Conservation (phyloP, 2,329 filamentous ascomycete genomes). For the Botrytis fragariae region DNA sequence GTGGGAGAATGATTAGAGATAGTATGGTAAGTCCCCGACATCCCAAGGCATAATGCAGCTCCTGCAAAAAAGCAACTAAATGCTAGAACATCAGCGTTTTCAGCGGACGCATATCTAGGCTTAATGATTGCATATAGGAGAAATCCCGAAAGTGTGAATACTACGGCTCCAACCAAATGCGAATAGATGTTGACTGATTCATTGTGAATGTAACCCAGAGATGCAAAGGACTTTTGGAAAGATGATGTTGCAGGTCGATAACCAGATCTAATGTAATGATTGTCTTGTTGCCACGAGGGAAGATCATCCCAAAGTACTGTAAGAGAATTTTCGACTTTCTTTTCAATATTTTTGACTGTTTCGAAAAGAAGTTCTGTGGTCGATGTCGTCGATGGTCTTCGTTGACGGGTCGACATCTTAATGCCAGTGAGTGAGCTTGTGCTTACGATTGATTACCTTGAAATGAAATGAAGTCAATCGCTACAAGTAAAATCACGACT, state of each 20-base stretch:
- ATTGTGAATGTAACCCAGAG: constrained; percentile 62
- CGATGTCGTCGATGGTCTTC: constrained; percentile 29
- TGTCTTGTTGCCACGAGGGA: constrained; percentile 58
- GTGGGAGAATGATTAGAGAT: constrained; percentile 78
- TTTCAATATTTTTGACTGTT: constrained; percentile 30
- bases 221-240: constrained; percentile 55
- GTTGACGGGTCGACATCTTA: constrained; percentile 33
- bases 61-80: constrained; percentile 79
- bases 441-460: background rate
- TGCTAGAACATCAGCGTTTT: constrained; percentile 61
- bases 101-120: constrained; percentile 65
- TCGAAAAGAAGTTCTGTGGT: constrained; percentile 30
- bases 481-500: background rate
- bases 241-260: constrained; percentile 64
- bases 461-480: background rate
- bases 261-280: constrained; percentile 64
- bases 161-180: constrained; percentile 63
- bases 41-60: constrained; percentile 68
- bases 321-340: constrained; percentile 41
- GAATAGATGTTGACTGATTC: constrained; percentile 68
- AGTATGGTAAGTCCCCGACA: constrained; percentile 83
- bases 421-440: background rate
- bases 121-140: constrained; percentile 57
- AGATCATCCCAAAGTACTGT: constrained; percentile 52
- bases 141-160: constrained; percentile 51